These are phyloP conservation scores for Colletotrichum eremochloae DNA, from an alignment of 2,329 filamentous ascomycete genomes.

Conservation along the genomic window DNA sequence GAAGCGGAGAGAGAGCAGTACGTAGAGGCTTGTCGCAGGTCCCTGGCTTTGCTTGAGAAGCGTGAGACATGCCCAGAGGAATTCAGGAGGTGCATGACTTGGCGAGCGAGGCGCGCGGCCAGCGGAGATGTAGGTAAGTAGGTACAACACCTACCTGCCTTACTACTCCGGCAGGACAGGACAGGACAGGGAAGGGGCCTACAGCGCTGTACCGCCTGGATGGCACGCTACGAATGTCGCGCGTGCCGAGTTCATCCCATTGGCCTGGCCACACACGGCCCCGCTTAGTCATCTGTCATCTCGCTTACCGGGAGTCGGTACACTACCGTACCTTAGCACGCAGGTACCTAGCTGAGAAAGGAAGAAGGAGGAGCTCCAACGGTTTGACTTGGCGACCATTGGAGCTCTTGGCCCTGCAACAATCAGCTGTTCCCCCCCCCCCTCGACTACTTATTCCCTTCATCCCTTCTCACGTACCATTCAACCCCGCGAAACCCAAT, in stretches of 20 bases:
- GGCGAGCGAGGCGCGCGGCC: constrained; percentile 25
- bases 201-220: constrained; percentile 26
- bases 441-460: constrained; percentile 5
- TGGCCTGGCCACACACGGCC: not conserved
- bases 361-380: not conserved
- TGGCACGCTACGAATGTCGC: constrained; percentile 16
- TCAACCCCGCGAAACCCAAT: constrained; percentile 20
- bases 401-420: constrained; percentile 40
- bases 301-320: no score
- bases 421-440: constrained; percentile 37
- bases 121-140: no score
- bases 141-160: no score
- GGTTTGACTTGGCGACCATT: constrained; percentile 41
- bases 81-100: constrained; percentile 38
- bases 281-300: not conserved
- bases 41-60: constrained; percentile 13
- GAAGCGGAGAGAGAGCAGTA: not conserved
- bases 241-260: constrained; percentile 6
- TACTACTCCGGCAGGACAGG: no score
- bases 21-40: constrained; percentile 31
- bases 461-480: constrained; percentile 24
- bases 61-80: constrained; percentile 37
- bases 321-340: no score
- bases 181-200: constrained; percentile 11
- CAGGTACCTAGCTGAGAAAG: no score